These are phyloP conservation scores for Cenchrus fungigraminus DNA, from an alignment of 176 grass and related monocot genomes.

Conservation along the genomic window DNA sequence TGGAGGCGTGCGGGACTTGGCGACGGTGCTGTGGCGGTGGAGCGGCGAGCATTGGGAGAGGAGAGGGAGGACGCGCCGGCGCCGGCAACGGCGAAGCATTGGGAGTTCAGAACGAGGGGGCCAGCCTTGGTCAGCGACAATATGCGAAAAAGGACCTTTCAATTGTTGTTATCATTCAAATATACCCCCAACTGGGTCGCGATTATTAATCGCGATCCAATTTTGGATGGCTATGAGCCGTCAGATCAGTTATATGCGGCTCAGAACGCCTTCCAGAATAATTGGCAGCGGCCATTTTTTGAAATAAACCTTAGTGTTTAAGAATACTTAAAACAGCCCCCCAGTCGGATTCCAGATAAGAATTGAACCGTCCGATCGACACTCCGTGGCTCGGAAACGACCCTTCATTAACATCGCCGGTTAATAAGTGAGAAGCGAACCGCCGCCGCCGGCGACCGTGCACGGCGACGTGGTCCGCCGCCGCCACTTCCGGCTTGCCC, in stretches of 20 bases:
- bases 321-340: no score
- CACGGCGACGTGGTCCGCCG: no score
- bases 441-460: no score
- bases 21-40: not conserved
- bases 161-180: not conserved
- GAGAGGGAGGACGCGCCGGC: slow-evolving; percentile 8
- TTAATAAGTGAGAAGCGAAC: no score
- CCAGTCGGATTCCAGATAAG: no score
- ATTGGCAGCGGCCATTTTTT: no score
- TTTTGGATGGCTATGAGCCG: not conserved
- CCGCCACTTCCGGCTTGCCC: no score
- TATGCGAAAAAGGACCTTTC: not conserved
- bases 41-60: not conserved
- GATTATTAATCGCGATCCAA: not conserved
- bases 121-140: no score
- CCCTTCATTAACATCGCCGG: no score
- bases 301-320: no score
- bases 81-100: not conserved
- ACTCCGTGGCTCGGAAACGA: not conserved
- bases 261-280: not conserved
- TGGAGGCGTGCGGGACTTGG: not conserved
- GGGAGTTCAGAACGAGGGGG: not conserved
- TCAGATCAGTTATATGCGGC: not conserved
- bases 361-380: not conserved
- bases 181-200: not conserved